phyloP scores from a whole-genome alignment of 2,329 filamentous ascomycete genomes.

The Aspergillus sclerotialis region DNA sequence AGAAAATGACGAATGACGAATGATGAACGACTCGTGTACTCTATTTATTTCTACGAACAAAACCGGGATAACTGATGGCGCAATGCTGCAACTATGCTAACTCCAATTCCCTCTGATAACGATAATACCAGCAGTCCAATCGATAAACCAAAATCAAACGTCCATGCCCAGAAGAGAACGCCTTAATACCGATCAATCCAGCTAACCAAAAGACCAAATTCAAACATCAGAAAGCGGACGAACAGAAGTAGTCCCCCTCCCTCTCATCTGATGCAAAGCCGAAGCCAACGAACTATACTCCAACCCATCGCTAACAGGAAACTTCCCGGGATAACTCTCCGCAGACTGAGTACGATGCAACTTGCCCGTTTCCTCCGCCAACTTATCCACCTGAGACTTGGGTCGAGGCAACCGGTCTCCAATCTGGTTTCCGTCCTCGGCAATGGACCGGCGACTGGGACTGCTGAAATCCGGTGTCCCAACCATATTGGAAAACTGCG shows the following conservation, averaged over 20 bases:
- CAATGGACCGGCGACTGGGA: no score
- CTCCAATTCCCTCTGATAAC: no score
- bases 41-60: no score
- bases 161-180: not conserved
- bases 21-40: not conserved
- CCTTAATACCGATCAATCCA: not conserved
- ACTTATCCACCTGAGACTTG: conserved; percentile 5
- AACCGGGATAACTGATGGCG: no score
- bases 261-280: conserved; percentile 14
- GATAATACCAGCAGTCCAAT: not conserved
- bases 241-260: conserved; percentile 18
- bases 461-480: not conserved
- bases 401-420: conserved; percentile 1
- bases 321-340: conserved; percentile 26
- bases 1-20: not conserved
- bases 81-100: no score
- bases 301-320: conserved; percentile 24
- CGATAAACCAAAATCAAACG: no score
- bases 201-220: conserved; percentile 1
- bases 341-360: conserved; percentile 13
- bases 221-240: conserved; percentile 24
- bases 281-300: conserved; percentile 20
- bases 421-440: not conserved
- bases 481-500: not conserved
- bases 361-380: conserved; percentile 9